These are phyloP conservation scores for Chlorella sp. DNA, from an alignment of 139 green algal genomes.

Conservation along the genomic window DNA sequence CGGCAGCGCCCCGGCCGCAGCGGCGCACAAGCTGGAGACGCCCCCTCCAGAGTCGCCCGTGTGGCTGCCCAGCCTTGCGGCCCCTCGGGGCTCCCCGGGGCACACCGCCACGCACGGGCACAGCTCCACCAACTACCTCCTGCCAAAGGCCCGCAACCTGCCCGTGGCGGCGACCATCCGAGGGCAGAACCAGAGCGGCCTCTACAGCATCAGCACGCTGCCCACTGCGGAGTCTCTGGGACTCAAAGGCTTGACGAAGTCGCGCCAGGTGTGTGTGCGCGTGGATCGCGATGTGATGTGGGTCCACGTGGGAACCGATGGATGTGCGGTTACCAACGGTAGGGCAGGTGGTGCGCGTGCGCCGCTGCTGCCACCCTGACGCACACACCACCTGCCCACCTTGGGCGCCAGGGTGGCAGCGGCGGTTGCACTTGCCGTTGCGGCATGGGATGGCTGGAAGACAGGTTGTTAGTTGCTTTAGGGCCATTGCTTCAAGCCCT, in stretches of 20 bases:
- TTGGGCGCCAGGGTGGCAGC: too few species aligned
- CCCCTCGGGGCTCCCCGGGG: conserved; percentile 6
- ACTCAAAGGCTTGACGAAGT: conserved; percentile 10
- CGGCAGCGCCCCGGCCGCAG: too few species aligned
- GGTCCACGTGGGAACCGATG: too few species aligned
- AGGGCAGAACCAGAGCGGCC: conserved; percentile 8
- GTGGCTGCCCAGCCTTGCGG: conserved; percentile 27
- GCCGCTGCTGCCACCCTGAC: too few species aligned
- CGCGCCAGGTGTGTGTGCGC: conserved; percentile 1
- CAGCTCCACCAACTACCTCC: neutral
- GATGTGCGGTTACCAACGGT: too few species aligned
- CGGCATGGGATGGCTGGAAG: too few species aligned
- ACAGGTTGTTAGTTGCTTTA: too few species aligned
- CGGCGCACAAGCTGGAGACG: conserved; percentile 9
- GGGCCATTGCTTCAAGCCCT: too few species aligned
- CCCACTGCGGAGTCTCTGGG: conserved; percentile 25
- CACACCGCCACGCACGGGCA: conserved; percentile 3
- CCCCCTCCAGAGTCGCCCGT: conserved; percentile 26
- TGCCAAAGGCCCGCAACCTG: conserved; percentile 29
- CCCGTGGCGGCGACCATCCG: conserved; percentile 13
- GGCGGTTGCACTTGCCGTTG: too few species aligned
- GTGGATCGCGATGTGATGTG: too few species aligned
- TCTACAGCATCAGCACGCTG: conserved; percentile 33
- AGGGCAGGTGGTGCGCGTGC: too few species aligned
- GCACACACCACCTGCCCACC: too few species aligned